Percentiles rank a stretch among this genome's conserved stretches.
Evolutionary conservation across 371 early-diverging fungal species (phyloP).

Genomic region (Zopfochytrium polystomum): DNA sequence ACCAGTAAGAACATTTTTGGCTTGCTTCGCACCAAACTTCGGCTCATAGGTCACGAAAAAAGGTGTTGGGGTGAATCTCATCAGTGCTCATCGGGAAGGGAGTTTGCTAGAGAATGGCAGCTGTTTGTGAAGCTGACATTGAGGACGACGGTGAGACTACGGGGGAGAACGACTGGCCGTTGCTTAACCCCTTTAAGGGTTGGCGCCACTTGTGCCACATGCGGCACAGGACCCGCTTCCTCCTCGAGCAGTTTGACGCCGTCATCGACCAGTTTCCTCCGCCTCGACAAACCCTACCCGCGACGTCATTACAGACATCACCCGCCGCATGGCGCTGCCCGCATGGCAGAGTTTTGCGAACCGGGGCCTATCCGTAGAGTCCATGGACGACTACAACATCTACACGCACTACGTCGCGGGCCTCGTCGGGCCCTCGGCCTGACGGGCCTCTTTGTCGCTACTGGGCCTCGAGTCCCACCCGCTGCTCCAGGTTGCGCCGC

Average conservation of each 20-base stretch:
- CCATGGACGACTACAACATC: slow-evolving; percentile 82
- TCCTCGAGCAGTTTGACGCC: slow-evolving; percentile 82
- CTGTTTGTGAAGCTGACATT: too few species aligned
- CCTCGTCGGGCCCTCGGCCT: slow-evolving; percentile 91
- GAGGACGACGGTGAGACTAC: too few species aligned
- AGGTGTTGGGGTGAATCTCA: too few species aligned
- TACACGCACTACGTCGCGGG: slow-evolving; percentile 98
- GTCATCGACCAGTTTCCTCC: slow-evolving; percentile 87
- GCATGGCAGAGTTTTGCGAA: slow-evolving; percentile 86
- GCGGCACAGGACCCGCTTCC: slow-evolving; percentile 57
- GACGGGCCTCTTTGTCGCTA: slow-evolving; percentile 82
- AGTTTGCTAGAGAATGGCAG: too few species aligned
- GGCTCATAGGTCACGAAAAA: too few species aligned
- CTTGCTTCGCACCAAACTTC: too few species aligned
- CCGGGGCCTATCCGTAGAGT: slow-evolving; percentile 70
- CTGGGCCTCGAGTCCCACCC: slow-evolving; percentile 73
- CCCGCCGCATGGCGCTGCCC: slow-evolving; percentile 85
- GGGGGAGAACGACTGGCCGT: too few species aligned
- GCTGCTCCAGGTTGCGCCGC: slow-evolving; percentile 33
- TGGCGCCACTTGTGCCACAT: too few species aligned
- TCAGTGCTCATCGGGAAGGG: too few species aligned
- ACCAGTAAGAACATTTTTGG: too few species aligned
- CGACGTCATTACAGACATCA: slow-evolving; percentile 84
- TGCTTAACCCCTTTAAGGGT: too few species aligned
- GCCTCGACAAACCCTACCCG: slow-evolving; percentile 74